phyloP scores from a whole-genome alignment of 2,329 filamentous ascomycete genomes.

The Pyricularia sp. region DNA sequence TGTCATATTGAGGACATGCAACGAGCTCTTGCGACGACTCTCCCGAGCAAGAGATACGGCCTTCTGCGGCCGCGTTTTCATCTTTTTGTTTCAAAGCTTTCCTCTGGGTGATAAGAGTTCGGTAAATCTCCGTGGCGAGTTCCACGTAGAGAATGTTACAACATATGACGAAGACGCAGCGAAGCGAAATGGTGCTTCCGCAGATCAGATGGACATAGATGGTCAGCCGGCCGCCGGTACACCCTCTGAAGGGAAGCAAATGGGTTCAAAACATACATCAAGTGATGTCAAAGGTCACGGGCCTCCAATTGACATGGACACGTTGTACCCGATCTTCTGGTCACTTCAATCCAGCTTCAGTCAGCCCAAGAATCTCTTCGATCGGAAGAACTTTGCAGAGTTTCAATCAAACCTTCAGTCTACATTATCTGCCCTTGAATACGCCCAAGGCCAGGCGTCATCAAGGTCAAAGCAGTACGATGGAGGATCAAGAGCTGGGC shows the following conservation, averaged over 20 bases:
- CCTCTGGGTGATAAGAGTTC: slow-evolving; percentile 93
- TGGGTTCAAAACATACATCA: not conserved
- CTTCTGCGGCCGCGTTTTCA: slow-evolving; percentile 94
- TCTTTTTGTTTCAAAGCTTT: slow-evolving; percentile 97
- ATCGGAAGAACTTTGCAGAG: slow-evolving; percentile 54
- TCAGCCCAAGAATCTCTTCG: slow-evolving; percentile 73
- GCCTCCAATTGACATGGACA: slow-evolving; percentile 49
- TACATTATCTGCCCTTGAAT: slow-evolving; percentile 42
- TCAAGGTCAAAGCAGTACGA: slow-evolving; percentile 30
- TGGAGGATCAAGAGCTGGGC: slow-evolving; percentile 50
- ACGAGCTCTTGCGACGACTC: slow-evolving; percentile 81
- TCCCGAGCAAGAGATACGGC: slow-evolving; percentile 95
- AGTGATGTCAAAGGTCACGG: slow-evolving; percentile 21
- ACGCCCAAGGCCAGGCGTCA: slow-evolving; percentile 35
- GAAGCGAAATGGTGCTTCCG: slow-evolving; percentile 17
- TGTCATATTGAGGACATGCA: slow-evolving; percentile 85
- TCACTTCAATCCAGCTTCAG: slow-evolving; percentile 84
- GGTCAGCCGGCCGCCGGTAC: slow-evolving; percentile 24
- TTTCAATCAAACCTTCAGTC: slow-evolving; percentile 69
- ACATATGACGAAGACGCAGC: slow-evolving; percentile 53
- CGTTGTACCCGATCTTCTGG: slow-evolving; percentile 89
- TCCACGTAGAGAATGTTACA: slow-evolving; percentile 89
- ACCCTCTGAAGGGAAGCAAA: slow-evolving; percentile 15
- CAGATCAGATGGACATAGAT: slow-evolving; percentile 57
- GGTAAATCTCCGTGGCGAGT: slow-evolving; percentile 91